These are phyloP conservation scores for Microbotryomycetes sp. DNA, from an alignment of 1,284 basidiomycete species.

Conservation along the genomic window DNA sequence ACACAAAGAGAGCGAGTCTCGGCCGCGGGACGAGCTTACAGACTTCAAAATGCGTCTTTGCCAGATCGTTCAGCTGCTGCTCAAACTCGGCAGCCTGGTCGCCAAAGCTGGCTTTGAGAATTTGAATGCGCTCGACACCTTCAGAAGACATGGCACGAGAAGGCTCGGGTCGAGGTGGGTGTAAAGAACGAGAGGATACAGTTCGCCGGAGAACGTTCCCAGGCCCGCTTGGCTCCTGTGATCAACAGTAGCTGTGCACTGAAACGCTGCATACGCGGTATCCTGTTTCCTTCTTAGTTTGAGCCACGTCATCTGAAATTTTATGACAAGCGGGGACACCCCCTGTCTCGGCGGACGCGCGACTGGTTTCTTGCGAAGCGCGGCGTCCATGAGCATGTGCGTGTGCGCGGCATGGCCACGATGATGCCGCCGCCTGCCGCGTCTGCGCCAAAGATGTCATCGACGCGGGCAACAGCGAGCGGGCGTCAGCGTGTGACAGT, in stretches of 20 bases:
- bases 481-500: conserved; percentile 10
- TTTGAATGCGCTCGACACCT: conserved; percentile 11
- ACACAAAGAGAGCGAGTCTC: no score
- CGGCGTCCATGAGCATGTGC: no score
- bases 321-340: no score
- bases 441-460: neutral
- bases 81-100: conserved; percentile 11
- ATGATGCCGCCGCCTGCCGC: neutral
- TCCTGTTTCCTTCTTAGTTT: no score
- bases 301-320: no score
- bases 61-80: conserved; percentile 9
- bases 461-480: neutral
- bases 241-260: no score
- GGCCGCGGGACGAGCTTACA: no score
- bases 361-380: neutral
- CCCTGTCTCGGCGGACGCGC: neutral
- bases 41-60: conserved; percentile 25
- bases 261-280: no score
- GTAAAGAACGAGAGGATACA: neutral
- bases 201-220: no score
- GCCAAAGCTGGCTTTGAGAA: conserved; percentile 22
- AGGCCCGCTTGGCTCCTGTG: no score
- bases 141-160: neutral
- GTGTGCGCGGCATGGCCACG: neutral
- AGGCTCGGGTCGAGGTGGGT: no score